These are phyloP conservation scores for Phycomyces blakesleeanus DNA, from an alignment of 192 early-diverging fungal species.

Conservation along the genomic window DNA sequence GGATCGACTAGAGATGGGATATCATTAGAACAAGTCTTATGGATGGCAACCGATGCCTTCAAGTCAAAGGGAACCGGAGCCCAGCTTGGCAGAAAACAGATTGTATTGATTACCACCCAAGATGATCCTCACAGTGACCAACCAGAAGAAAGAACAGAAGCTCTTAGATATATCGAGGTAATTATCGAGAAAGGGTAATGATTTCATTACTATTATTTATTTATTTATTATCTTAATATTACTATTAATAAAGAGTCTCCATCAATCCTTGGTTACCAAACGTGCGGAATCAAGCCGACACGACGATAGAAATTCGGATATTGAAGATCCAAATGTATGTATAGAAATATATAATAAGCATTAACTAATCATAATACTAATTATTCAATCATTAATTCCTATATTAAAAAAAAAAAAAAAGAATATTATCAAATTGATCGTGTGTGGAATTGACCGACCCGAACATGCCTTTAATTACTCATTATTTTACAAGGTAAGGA, in stretches of 20 bases:
- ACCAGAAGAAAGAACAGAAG: constrained; percentile 42
- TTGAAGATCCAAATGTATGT: constrained; percentile 17
- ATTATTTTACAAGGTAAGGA: constrained; percentile 57
- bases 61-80: constrained; percentile 46
- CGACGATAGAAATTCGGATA: constrained; percentile 50
- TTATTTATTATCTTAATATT: too few relatives aligned
- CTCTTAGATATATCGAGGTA: constrained; percentile 54
- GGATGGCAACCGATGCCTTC: constrained; percentile 58
- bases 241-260: background rate
- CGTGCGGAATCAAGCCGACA: constrained; percentile 39
- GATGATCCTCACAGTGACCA: constrained; percentile 59
- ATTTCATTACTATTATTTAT: too few relatives aligned
- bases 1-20: constrained; percentile 48
- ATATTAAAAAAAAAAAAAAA: background rate
- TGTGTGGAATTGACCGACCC: constrained; percentile 56
- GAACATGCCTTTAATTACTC: constrained; percentile 50
- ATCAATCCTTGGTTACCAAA: background rate
- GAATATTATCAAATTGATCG: constrained; percentile 35
- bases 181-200: background rate
- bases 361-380: background rate
- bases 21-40: constrained; percentile 61
- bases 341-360: too few relatives aligned
- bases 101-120: constrained; percentile 66
- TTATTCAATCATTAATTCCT: background rate
- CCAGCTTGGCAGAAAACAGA: constrained; percentile 42